Evolutionary conservation across 108 stramenopile species (phyloP), one percentile per base, ranked within the genome.

Genomic region (Craspedostauros australis): DNA sequence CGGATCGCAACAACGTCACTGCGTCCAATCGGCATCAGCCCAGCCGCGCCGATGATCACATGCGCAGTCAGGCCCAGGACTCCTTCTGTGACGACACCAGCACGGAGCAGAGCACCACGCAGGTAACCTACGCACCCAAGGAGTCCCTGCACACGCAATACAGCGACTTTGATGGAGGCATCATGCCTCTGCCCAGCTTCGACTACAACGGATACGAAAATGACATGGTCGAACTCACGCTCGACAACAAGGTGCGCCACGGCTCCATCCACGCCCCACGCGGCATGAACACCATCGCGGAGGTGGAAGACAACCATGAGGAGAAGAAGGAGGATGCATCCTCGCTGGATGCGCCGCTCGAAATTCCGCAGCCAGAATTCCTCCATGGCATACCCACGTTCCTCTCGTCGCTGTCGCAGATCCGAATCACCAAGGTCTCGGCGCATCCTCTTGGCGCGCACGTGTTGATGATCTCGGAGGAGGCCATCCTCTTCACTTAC

Each of bases 391-490:
- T 91, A 11, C 89, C 89, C 5, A 74, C 76, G 21, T 86, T 84
- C 54, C 60, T 86, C 4, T 40, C 70, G 5, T 57, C 71, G 36
- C 50, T 91, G 8, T 70, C 82, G 2, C 79, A 85, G 49, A 69
- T 91, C 20, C 53, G 79, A 57, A 68, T 91, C 9, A 70, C 61
- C 12, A 69, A 70, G 22, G 60, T 91, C 1, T 91, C 89, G 3
- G 82, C 89, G 0, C 77, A 91, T 78, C 83, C 84, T 24, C 57
- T 68, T 9, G 89, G 89, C 22, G 74, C 75, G 8, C 89, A 91
- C 54, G 82, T 84, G 11, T 49, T 91, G 19, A 46, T 91, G 21
- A 80, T 86, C 39, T 91, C 89, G 4, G 52, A 68, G n/a, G 79
- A 79, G 27, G 85, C 82, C 0, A 62, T 91, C 0, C 60, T 91